Evolutionary conservation across 495 filamentous ascomycete genomes (phyloP), one percentile per base, ranked within the genome.

Genomic region (Neurospora terricola): DNA sequence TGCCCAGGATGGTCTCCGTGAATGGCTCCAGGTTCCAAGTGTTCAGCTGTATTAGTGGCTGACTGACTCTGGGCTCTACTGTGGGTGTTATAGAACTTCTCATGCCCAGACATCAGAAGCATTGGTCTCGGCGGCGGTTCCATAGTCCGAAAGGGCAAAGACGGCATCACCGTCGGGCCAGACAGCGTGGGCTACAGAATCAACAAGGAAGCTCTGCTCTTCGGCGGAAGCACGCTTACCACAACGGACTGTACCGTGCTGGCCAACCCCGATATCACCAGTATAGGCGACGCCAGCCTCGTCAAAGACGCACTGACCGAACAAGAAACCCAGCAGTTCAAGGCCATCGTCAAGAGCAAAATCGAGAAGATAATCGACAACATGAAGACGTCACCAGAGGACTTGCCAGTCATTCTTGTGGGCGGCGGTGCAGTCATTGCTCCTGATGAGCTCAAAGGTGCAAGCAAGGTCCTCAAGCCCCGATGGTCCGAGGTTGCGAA

Each of bases 141-240:
- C 11, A 79, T 86, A 5, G 81, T 88, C n/a, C 75, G 83, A 18
- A 78, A 81, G 59, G 0, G 23, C 54, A 1, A 27, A 40, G 2
- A 54, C 43, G 74, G 77, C 10, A 72, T 85, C 6, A 83, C 77
- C 0, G 81, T 90, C 66, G 88, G 88, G 0, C 87, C 88, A 0
- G 87, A 89, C 40, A 86, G 83, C 16, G 88, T 89, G 0, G 88
- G 87, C 11, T 85, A 88, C 75, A 83, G 83, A 72, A 79, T 89
- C 14, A 83, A 79, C 5, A 78, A 78, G 54, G 81, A 88, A 43
- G 80, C 86, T 4, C 69, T 85, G 1, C 81, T 87, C 1, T 89
- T 88, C 71, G 86, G 86, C 3, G 87, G 86, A 7, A 73, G 82
- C 48, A 76, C 81, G 9, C 71, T 84, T 48, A 89, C 87, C 1